A percentile compares a stretch with the other conserved stretches of the same genome.
Conservation (phyloP, 2,329 filamentous ascomycete species). For the Colletotrichum truncatum region DNA sequence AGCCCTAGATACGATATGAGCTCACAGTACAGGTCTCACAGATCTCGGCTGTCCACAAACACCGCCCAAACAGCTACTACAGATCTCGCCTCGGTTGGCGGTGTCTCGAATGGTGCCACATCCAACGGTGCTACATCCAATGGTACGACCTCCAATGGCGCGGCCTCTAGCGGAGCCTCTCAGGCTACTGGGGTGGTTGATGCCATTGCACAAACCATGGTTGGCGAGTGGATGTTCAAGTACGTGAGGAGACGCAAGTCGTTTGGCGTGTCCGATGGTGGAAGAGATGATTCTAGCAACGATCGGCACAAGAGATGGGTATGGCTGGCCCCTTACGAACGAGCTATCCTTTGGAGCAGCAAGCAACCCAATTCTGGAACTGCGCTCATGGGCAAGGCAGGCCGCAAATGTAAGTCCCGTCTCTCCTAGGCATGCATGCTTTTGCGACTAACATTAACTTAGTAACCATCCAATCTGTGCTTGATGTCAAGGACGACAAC, state of each 20-base stretch:
- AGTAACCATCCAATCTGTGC: slow-evolving; percentile 95
- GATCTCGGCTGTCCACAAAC: slow-evolving; percentile 68
- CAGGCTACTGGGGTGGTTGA: slow-evolving; percentile 88
- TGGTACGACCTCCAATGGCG: slow-evolving; percentile 36
- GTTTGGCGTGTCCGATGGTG: slow-evolving; percentile 79
- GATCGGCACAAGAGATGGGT: slow-evolving; percentile 97
- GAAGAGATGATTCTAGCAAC: slow-evolving; percentile 75
- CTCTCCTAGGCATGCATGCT: slow-evolving; percentile 14
- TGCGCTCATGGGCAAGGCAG: slow-evolving; percentile 91
- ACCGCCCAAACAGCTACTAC: slow-evolving; percentile 58
- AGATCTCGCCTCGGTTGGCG: slow-evolving; percentile 41
- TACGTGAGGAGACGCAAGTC: slow-evolving; percentile 89
- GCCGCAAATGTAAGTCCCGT: slow-evolving; percentile 83
- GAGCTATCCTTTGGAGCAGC: slow-evolving; percentile 97
- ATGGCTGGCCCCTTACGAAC: slow-evolving; percentile 96
- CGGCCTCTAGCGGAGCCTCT: slow-evolving; percentile 64
- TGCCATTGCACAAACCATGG: slow-evolving; percentile 97
- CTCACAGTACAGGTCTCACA: slow-evolving; percentile 55
- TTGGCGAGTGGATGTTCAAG: slow-evolving; percentile 97
- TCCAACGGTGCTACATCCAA: slow-evolving; percentile 47
- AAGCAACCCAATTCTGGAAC: slow-evolving; percentile 92
- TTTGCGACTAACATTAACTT: slow-evolving; percentile 41
- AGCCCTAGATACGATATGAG: slow-evolving; percentile 56
- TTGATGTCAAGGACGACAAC: slow-evolving; percentile 96
- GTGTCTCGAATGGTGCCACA: slow-evolving; percentile 60